Evolutionary conservation across 306 rosid genomes (phyloP).

Genomic region (Prunus kanzakura): DNA sequence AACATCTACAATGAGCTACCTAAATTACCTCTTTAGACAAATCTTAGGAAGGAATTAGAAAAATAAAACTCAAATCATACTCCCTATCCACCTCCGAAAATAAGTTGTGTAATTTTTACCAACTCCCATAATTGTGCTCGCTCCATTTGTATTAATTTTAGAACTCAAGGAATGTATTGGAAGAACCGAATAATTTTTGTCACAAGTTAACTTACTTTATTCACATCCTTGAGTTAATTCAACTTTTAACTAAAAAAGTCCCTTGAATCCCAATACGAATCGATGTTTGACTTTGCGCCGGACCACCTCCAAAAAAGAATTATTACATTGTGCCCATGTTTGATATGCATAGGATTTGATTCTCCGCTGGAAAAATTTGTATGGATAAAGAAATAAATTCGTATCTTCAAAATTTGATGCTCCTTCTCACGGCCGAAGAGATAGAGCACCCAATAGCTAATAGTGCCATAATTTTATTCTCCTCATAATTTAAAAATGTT

Average conservation of each 20-base stretch:
- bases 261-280: neutral
- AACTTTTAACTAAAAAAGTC: neutral
- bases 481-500: neutral
- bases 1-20: too few species aligned
- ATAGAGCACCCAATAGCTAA: neutral
- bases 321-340: slow-evolving; percentile 10
- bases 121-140: neutral
- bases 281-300: slow-evolving; percentile 5
- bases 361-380: neutral
- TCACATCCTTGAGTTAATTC: neutral
- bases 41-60: too few species aligned
- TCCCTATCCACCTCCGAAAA: too few species aligned
- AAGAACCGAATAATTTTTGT: neutral
- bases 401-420: slow-evolving; percentile 4
- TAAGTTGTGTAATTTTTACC: too few species aligned
- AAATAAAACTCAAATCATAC: too few species aligned
- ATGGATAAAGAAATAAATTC: neutral
- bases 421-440: neutral
- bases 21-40: too few species aligned
- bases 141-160: too few species aligned
- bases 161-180: too few species aligned
- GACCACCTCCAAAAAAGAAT: neutral
- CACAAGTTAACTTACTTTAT: neutral
- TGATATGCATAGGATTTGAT: slow-evolving; percentile 31
- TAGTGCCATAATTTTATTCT: neutral